Conservation (phyloP, 2,329 filamentous ascomycete species). For the Zymoseptoria crescenta region DNA sequence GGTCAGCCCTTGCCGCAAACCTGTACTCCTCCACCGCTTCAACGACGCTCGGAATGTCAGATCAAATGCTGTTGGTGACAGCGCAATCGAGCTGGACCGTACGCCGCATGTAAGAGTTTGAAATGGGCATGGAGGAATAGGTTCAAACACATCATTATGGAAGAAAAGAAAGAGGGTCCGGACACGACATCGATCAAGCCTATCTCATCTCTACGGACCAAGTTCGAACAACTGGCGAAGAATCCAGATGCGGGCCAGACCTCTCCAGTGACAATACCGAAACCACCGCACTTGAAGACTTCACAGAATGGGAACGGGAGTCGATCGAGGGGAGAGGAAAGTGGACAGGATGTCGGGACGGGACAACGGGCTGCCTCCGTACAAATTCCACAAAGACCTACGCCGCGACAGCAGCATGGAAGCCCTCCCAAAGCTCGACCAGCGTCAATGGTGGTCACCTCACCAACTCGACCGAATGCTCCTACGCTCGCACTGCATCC, state of each 20-base stretch:
- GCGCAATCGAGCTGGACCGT: not conserved
- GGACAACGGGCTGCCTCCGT: not conserved
- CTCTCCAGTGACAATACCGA: constrained; percentile 7
- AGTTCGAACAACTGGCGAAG: constrained; percentile 65
- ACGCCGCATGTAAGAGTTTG: not conserved
- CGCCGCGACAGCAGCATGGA: constrained; percentile 24
- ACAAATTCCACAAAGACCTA: not conserved
- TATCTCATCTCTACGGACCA: constrained; percentile 70
- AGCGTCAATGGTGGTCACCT: constrained; percentile 43
- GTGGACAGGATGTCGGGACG: not conserved
- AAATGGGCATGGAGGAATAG: not conserved
- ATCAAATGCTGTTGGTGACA: not conserved
- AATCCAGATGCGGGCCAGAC: constrained; percentile 15
- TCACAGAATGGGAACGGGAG: not conserved
- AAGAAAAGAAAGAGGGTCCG: constrained; percentile 48
- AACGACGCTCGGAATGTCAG: not conserved
- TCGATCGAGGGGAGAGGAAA: not conserved
- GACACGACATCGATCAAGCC: constrained; percentile 75
- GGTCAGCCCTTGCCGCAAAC: not conserved
- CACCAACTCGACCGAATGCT: constrained; percentile 43
- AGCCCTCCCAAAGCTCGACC: constrained; percentile 35
- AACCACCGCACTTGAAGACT: not conserved
- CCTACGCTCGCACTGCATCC: constrained; percentile 63
- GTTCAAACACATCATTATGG: constrained; percentile 11
- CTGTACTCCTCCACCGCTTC: not conserved